Evolutionary conservation across 768 basidiomycete genomes (phyloP).

Genomic region (Boletus reticulatus): DNA sequence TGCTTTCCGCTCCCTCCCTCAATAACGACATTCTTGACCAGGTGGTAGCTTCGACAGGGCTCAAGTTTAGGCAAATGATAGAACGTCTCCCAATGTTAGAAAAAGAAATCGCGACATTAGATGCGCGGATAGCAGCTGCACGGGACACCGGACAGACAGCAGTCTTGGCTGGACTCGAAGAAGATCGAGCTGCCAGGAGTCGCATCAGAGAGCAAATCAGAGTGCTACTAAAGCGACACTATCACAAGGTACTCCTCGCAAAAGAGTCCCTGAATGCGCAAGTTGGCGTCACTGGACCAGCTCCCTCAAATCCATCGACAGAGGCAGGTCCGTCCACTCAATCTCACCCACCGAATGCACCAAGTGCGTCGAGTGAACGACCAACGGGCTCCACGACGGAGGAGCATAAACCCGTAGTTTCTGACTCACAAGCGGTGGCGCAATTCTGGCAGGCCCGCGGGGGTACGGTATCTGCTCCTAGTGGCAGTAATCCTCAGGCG

Average conservation of each 20-base stretch:
- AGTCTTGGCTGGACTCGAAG: constrained; percentile 12
- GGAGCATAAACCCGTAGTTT: constrained; percentile 16
- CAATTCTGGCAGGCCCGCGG: constrained; percentile 31
- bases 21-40: constrained; percentile 17
- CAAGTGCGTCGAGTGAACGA: constrained; percentile 5
- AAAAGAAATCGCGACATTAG: constrained; percentile 10
- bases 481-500: constrained; percentile 10
- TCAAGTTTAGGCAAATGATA: constrained; percentile 23
- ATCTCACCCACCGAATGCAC: constrained; percentile 3
- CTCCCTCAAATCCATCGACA: neutral
- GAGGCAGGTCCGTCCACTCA: constrained; percentile 15
- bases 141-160: constrained; percentile 18
- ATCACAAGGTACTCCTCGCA: constrained; percentile 8
- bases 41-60: constrained; percentile 1
- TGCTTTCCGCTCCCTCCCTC: constrained; percentile 1
- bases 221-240: constrained; percentile 11
- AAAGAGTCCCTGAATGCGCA: constrained; percentile 12
- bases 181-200: constrained; percentile 4
- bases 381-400: constrained; percentile 4
- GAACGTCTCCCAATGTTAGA: constrained; percentile 22
- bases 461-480: constrained; percentile 10
- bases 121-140: constrained; percentile 14
- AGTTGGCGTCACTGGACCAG: neutral
- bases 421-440: constrained; percentile 26
- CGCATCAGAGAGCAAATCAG: constrained; percentile 12